These are phyloP conservation scores for Coleophoma cylindrospora DNA, from an alignment of 2,329 filamentous ascomycete species.

Conservation along the genomic window DNA sequence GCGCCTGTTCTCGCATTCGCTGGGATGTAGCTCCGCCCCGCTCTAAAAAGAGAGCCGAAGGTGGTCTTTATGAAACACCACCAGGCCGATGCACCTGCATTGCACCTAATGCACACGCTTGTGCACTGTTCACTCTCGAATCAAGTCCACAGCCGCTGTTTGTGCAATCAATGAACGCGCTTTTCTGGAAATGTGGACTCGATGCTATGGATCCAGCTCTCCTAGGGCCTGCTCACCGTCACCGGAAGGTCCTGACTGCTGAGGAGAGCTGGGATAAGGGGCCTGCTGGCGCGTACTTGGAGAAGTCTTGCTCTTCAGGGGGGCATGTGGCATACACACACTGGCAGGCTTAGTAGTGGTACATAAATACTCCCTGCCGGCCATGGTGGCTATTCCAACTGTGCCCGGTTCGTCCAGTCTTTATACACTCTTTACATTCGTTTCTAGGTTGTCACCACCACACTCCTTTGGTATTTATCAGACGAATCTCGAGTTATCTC, in stretches of 20 bases:
- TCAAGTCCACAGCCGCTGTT: not conserved
- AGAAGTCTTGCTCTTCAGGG: not conserved
- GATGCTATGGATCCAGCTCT: not conserved
- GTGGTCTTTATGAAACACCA: not conserved
- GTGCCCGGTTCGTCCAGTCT: not conserved
- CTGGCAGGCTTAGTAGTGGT: not conserved
- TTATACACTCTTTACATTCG: not conserved
- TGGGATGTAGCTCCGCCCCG: not conserved
- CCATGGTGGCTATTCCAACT: not conserved
- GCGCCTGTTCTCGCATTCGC: not conserved
- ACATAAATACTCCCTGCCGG: not conserved
- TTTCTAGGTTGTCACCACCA: not conserved
- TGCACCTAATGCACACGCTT: not conserved
- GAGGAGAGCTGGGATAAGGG: not conserved
- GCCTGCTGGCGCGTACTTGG: not conserved
- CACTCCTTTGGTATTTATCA: not conserved
- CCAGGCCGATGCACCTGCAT: not conserved
- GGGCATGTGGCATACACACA: not conserved
- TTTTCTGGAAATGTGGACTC: not conserved
- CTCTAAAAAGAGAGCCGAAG: not conserved
- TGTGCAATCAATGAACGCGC: not conserved
- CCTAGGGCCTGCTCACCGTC: not conserved
- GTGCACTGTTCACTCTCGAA: constrained; percentile 1
- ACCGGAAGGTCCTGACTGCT: not conserved
- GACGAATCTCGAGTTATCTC: not conserved